Conservation (phyloP, 108 stramenopile genomes). For the Poteriospumella lacustris region DNA sequence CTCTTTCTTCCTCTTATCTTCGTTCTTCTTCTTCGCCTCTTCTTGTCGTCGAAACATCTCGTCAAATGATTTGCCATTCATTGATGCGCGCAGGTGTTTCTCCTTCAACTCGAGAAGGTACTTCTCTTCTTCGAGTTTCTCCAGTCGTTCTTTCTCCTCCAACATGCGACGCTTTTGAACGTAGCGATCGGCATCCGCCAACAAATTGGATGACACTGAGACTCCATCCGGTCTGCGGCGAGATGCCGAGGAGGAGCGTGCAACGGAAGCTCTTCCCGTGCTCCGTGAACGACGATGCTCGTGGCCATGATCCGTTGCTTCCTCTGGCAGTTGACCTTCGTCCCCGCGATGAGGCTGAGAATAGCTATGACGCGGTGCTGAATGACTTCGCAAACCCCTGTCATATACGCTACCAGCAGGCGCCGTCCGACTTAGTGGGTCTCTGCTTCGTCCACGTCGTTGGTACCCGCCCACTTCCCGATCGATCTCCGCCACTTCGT, state of each 20-base stretch:
- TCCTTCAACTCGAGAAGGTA: neutral
- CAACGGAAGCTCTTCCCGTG: neutral
- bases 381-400: no score
- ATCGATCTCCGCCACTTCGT: no score
- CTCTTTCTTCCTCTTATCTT: no score
- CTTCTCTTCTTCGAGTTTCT: neutral
- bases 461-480: no score
- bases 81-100: neutral
- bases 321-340: no score
- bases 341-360: no score
- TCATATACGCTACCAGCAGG: no score
- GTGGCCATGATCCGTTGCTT: neutral
- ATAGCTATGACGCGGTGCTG: no score
- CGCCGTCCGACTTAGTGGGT: no score
- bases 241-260: neutral
- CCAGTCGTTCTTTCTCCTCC: neutral
- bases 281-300: neutral
- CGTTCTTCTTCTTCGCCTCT: neutral
- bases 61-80: neutral
- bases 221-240: neutral
- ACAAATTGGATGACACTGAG: neutral
- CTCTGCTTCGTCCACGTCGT: no score
- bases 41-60: neutral
- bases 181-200: neutral
- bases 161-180: neutral